Percentiles rank a stretch among this genome's conserved stretches.
Evolutionary conservation across 2,329 filamentous ascomycete species (phyloP).

Genomic region (Dothiorella sarmentorum): DNA sequence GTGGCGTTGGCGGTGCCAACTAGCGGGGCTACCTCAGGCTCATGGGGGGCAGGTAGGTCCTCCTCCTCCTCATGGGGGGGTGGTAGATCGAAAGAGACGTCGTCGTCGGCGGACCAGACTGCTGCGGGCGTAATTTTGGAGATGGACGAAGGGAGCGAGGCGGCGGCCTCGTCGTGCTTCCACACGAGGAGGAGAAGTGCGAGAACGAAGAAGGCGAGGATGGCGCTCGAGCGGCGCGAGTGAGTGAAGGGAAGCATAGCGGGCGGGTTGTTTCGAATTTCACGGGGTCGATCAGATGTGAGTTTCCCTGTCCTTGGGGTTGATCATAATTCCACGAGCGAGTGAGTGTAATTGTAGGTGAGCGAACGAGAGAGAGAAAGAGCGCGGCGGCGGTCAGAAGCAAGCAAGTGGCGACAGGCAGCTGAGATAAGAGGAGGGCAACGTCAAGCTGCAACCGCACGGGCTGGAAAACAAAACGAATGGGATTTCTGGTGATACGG

Average conservation of each 20-base stretch:
- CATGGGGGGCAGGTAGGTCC: not conserved
- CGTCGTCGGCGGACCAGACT: not conserved
- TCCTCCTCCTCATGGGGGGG: not conserved
- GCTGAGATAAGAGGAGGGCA: not conserved
- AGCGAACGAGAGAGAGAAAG: not conserved
- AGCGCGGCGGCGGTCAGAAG: conserved; percentile 1
- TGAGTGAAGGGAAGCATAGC: conserved; percentile 12
- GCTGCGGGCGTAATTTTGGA: not conserved
- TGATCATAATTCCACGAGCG: not conserved
- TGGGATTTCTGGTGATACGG: not conserved
- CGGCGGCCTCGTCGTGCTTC: not conserved
- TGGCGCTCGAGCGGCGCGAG: conserved; percentile 14
- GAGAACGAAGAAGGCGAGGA: conserved; percentile 12
- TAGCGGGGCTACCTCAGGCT: not conserved
- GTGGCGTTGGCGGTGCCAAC: conserved; percentile 17
- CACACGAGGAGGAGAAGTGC: conserved; percentile 6
- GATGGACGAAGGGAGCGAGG: not conserved
- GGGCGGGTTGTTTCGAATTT: not conserved
- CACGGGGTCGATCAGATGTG: not conserved
- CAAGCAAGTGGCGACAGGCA: not conserved
- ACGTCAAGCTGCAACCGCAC: not conserved
- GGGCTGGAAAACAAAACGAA: not conserved
- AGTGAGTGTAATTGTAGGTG: not conserved
- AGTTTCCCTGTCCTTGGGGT: not conserved
- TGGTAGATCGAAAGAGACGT: too few species aligned